These are phyloP conservation scores for Macroventuria anomochaeta DNA, from an alignment of 2,329 filamentous ascomycete genomes.

Conservation along the genomic window DNA sequence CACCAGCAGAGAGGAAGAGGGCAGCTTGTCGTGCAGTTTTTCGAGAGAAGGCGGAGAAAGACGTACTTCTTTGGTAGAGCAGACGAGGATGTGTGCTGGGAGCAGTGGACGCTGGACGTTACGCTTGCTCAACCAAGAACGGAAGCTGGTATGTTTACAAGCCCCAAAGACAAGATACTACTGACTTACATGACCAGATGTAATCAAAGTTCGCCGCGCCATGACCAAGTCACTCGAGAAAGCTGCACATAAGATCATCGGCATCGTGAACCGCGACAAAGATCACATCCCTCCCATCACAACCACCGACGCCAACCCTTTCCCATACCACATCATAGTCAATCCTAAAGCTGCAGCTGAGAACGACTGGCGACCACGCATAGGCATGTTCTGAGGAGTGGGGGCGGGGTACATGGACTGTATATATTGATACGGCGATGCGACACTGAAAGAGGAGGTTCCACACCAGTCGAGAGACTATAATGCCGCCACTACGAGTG, in stretches of 20 bases:
- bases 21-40: slow-evolving; percentile 87
- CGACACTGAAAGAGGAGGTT: slow-evolving; percentile 24
- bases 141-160: slow-evolving; percentile 73
- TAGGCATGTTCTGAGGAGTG: slow-evolving; percentile 59
- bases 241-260: slow-evolving; percentile 87
- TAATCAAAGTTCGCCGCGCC: slow-evolving; percentile 83
- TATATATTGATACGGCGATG: slow-evolving; percentile 27
- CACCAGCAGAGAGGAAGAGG: slow-evolving; percentile 68
- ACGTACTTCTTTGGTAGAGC: slow-evolving; percentile 73
- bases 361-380: slow-evolving; percentile 74
- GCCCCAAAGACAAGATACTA: neutral
- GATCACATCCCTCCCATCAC: slow-evolving; percentile 98
- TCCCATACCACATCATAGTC: slow-evolving; percentile 90
- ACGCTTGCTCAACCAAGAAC: slow-evolving; percentile 90
- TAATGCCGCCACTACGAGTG: slow-evolving; percentile 2
- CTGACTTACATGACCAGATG: slow-evolving; percentile 63
- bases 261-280: slow-evolving; percentile 85
- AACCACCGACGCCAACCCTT: slow-evolving; percentile 88
- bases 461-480: slow-evolving; percentile 28
- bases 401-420: slow-evolving; percentile 18
- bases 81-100: slow-evolving; percentile 96
- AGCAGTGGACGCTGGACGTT: slow-evolving; percentile 91
- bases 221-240: slow-evolving; percentile 91
- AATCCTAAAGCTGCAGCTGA: slow-evolving; percentile 74
- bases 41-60: slow-evolving; percentile 87